These are phyloP conservation scores for Claviceps sp. DNA, from an alignment of 2,329 filamentous ascomycete species.

Conservation along the genomic window DNA sequence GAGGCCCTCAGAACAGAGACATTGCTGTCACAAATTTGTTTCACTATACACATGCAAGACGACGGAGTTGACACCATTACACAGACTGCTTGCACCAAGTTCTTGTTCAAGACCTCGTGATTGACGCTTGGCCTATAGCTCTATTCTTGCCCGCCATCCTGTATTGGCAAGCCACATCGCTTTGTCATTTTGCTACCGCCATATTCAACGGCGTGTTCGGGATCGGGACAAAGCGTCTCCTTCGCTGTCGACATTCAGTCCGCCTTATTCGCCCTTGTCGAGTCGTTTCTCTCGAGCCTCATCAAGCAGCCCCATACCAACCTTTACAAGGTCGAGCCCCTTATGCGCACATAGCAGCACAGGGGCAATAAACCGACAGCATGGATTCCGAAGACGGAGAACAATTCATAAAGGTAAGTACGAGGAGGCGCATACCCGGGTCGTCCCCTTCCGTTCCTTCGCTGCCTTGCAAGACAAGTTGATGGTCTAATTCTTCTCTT, in stretches of 20 bases:
- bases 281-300: background rate
- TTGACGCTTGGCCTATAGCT: background rate
- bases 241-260: background rate
- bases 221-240: background rate
- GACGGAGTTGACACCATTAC: background rate
- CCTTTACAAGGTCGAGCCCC: background rate
- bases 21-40: background rate
- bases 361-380: slow-evolving; percentile 18
- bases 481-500: slow-evolving; percentile 15
- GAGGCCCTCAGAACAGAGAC: background rate
- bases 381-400: slow-evolving; percentile 88
- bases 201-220: background rate
- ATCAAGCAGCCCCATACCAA: background rate
- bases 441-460: background rate
- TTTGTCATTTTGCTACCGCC: background rate
- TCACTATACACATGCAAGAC: background rate
- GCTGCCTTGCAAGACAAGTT: background rate
- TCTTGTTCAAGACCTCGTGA: background rate
- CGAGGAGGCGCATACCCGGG: background rate
- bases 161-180: background rate
- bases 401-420: slow-evolving; percentile 69
- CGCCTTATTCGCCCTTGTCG: background rate
- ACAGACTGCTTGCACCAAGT: background rate
- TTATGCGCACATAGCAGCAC: slow-evolving; percentile 7
- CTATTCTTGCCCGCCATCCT: background rate